Evolutionary conservation across 805 yeast species (phyloP).

Genomic region (Kuraishia borneana): DNA sequence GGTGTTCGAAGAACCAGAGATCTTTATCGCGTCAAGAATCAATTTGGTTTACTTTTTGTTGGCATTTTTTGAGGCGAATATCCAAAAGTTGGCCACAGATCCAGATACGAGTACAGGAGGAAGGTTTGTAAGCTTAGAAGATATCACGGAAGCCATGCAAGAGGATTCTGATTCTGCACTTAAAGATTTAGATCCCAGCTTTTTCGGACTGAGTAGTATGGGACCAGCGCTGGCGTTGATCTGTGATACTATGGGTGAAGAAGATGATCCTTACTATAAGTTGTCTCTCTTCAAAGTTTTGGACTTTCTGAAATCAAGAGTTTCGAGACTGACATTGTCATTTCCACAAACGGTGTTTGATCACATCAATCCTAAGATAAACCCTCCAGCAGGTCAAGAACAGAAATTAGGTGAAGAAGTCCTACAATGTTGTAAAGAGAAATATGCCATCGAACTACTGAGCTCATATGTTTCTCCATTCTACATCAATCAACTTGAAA

Average conservation of each 20-base stretch:
- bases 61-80: conserved; percentile 17
- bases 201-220: conserved; percentile 17
- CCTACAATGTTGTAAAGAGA: conserved; percentile 22
- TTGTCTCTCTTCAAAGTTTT: conserved; percentile 27
- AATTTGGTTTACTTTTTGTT: conserved; percentile 29
- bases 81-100: conserved; percentile 12
- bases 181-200: conserved; percentile 18
- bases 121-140: conserved; percentile 29
- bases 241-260: conserved; percentile 29
- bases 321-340: conserved; percentile 18
- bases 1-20: conserved; percentile 26
- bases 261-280: conserved; percentile 33
- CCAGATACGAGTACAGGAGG: conserved; percentile 3
- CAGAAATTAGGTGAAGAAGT: conserved; percentile 17
- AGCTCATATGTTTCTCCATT: conserved; percentile 27
- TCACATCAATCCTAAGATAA: conserved; percentile 12
- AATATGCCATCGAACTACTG: conserved; percentile 34
- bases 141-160: conserved; percentile 26
- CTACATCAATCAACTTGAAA: conserved; percentile 15
- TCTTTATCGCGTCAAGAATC: conserved; percentile 28
- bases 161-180: conserved; percentile 14
- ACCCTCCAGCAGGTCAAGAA: conserved; percentile 8
- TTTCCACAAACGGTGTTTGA: conserved; percentile 26
- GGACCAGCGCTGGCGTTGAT: conserved; percentile 17
- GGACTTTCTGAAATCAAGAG: conserved; percentile 25